Conservation (phyloP, 2,329 filamentous ascomycete genomes). For the Amesomyces nigricolor region DNA sequence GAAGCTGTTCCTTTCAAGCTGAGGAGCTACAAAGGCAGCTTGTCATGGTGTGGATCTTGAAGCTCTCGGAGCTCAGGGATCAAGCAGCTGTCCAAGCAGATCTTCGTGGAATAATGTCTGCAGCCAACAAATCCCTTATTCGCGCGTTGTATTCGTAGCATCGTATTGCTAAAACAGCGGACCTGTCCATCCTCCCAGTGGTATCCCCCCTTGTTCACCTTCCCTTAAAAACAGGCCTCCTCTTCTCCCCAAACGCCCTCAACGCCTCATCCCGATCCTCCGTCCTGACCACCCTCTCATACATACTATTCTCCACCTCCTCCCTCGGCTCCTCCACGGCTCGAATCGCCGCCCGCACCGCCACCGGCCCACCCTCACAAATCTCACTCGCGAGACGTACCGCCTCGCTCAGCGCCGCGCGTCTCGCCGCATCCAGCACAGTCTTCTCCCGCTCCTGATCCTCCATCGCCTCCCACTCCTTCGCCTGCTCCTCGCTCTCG, state of each 20-base stretch:
- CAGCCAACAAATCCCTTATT: too few species aligned
- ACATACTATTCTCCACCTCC: conserved; percentile 79
- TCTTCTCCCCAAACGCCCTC: conserved; percentile 67
- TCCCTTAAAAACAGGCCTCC: conserved; percentile 54
- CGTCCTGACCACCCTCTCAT: conserved; percentile 74
- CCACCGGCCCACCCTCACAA: conserved; percentile 75
- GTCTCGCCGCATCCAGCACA: conserved; percentile 54
- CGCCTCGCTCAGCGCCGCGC: conserved; percentile 66
- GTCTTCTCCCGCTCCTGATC: conserved; percentile 32
- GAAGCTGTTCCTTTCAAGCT: too few species aligned
- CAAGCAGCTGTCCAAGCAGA: too few species aligned
- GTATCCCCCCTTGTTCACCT: conserved; percentile 31
- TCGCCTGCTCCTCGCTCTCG: conserved; percentile 26
- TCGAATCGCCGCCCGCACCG: conserved; percentile 70
- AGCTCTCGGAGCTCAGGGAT: too few species aligned
- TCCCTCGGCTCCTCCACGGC: conserved; percentile 70
- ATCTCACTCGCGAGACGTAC: conserved; percentile 77
- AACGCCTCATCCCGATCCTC: conserved; percentile 87
- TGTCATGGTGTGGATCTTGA: too few species aligned
- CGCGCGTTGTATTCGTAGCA: too few species aligned
- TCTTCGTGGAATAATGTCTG: too few species aligned
- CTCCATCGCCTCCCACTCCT: conserved; percentile 35
- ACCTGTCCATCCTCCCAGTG: too few species aligned
- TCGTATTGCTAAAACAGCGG: too few species aligned
- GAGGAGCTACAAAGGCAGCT: too few species aligned